Conservation (phyloP, 2,329 filamentous ascomycete genomes). For the Fusarium hostae region DNA sequence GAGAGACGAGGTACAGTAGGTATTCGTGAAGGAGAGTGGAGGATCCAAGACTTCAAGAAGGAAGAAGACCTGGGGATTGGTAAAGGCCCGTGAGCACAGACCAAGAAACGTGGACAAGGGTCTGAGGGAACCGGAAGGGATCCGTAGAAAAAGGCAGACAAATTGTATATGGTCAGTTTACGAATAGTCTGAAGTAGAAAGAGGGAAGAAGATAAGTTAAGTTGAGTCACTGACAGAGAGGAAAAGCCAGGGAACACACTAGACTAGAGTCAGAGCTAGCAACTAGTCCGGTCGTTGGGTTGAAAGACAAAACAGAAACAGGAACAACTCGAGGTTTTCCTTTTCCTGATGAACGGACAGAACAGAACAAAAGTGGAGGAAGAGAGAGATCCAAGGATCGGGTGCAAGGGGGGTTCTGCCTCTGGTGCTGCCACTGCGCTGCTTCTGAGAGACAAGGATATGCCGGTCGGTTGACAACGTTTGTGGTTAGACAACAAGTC, state of each 20-base stretch:
- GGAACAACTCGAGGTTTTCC: neutral
- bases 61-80: conserved; percentile 36
- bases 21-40: conserved; percentile 24
- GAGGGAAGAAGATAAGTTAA: neutral
- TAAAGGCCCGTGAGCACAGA: conserved; percentile 34
- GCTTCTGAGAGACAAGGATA: conserved; percentile 24
- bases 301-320: conserved; percentile 11
- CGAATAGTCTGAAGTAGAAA: neutral
- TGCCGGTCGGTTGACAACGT: conserved; percentile 36
- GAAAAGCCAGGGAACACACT: neutral
- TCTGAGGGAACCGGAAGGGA: neutral
- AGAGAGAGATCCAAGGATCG: conserved; percentile 21
- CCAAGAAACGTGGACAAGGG: conserved; percentile 27
- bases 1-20: neutral
- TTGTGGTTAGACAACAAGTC: conserved; percentile 36
- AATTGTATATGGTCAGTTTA: conserved; percentile 5
- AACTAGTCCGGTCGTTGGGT: neutral
- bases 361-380: conserved; percentile 33
- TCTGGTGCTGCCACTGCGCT: neutral
- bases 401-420: conserved; percentile 8
- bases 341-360: conserved; percentile 4
- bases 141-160: neutral
- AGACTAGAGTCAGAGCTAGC: neutral
- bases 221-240: neutral
- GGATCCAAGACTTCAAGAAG: conserved; percentile 21